Conservation (phyloP, 2,329 filamentous ascomycete genomes). For the Monosporascus cannonballus region DNA sequence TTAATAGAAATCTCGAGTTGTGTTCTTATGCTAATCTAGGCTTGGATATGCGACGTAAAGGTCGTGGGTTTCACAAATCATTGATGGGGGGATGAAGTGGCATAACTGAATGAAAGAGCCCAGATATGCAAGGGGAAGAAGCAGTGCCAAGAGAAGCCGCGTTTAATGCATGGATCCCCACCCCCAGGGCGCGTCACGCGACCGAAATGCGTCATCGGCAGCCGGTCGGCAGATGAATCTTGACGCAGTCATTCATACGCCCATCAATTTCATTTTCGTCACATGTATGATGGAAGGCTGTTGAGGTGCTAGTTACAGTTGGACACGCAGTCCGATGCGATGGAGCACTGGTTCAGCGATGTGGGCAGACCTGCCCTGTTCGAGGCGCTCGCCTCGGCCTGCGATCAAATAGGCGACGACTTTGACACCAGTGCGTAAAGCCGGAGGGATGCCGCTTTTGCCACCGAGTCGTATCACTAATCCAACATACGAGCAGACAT, state of each 20-base stretch:
- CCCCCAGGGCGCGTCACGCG: not conserved
- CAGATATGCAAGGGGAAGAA: not conserved
- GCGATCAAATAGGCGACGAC: constrained; percentile 18
- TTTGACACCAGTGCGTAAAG: constrained; percentile 17
- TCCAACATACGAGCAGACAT: constrained; percentile 9
- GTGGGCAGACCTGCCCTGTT: constrained; percentile 21
- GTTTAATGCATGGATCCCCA: not conserved
- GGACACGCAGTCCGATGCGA: constrained; percentile 3
- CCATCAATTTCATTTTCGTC: no score
- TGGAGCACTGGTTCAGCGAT: constrained; percentile 25
- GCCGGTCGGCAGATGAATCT: no score
- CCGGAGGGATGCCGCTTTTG: not conserved
- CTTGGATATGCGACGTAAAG: no score
- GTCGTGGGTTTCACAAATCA: no score
- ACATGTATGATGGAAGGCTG: no score
- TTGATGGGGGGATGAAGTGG: no score
- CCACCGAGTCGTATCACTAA: not conserved
- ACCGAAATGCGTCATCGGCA: not conserved
- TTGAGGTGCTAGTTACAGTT: not conserved
- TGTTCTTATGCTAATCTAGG: no score
- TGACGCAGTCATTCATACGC: no score
- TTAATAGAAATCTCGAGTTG: no score
- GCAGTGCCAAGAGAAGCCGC: not conserved
- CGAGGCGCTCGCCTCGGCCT: constrained; percentile 20
- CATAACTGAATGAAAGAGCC: no score